Conservation (phyloP, 495 filamentous ascomycete genomes). For the Trypethelium eluteriae region DNA sequence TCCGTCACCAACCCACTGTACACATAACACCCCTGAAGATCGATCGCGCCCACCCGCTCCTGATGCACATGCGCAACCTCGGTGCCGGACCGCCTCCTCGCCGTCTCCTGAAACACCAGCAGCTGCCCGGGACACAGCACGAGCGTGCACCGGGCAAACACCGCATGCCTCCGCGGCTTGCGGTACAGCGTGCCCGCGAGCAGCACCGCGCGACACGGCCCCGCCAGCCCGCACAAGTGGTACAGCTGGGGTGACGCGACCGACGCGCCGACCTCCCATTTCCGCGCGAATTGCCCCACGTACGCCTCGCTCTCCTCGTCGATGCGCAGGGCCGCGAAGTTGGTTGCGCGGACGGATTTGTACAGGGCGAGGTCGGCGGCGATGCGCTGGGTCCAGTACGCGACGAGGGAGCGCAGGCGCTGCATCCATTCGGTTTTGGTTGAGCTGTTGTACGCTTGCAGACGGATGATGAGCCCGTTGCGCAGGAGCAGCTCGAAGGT, state of each 20-base stretch:
- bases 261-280: constrained; percentile 66
- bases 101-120: constrained; percentile 55
- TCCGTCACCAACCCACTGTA: constrained; percentile 63
- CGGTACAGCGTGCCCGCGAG: constrained; percentile 51
- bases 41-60: constrained; percentile 50
- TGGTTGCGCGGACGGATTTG: constrained; percentile 50
- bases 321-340: constrained; percentile 56
- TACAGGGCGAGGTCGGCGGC: constrained; percentile 50
- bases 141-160: constrained; percentile 55
- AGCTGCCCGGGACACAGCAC: constrained; percentile 58
- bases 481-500: constrained; percentile 58
- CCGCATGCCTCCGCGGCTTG: constrained; percentile 57
- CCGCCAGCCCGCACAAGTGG: constrained; percentile 60
- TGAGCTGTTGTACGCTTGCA: constrained; percentile 55
- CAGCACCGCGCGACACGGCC: constrained; percentile 52
- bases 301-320: constrained; percentile 64
- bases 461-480: constrained; percentile 56
- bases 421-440: constrained; percentile 61
- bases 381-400: constrained; percentile 59
- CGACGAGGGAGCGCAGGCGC: constrained; percentile 50
- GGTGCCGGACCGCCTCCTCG: constrained; percentile 50
- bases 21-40: constrained; percentile 63
- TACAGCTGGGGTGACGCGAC: constrained; percentile 59
- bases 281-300: constrained; percentile 59
- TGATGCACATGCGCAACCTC: constrained; percentile 57